Conservation (phyloP, 2,329 filamentous ascomycete species). For the Colletotrichum sp. region DNA sequence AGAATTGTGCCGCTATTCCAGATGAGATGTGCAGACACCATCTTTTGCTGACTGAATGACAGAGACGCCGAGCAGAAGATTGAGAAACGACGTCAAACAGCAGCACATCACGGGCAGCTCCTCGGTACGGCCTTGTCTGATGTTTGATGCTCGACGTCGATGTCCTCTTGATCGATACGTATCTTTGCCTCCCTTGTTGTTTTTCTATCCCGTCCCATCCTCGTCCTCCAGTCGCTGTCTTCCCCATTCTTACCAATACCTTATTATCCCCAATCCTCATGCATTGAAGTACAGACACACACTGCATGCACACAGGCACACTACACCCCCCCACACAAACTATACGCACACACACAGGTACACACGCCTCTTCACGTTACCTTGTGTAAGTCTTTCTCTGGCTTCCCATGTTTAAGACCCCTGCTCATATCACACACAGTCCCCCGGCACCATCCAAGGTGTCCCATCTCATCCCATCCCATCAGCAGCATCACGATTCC, state of each 20-base stretch:
- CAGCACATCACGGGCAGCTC: not conserved
- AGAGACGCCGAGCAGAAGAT: not conserved
- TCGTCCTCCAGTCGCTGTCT: not conserved
- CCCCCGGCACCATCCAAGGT: not conserved
- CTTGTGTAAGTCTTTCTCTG: not conserved
- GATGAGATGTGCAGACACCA: not conserved
- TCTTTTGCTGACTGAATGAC: not conserved
- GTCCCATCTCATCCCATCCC: not conserved
- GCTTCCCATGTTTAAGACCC: not conserved
- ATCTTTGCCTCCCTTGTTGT: conserved; percentile 4
- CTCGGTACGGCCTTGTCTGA: not conserved
- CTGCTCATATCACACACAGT: not conserved
- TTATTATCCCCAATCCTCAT: not conserved
- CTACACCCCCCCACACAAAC: not conserved
- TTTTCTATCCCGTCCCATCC: conserved; percentile 1
- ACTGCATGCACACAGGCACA: not conserved
- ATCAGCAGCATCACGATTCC: not conserved
- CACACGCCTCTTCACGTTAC: not conserved
- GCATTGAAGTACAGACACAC: not conserved
- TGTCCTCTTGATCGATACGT: not conserved
- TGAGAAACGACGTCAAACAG: not conserved
- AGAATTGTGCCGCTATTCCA: not conserved
- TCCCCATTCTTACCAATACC: not conserved
- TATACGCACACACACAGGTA: not conserved
- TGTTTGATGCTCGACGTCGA: not conserved